A percentile compares a stretch with the other conserved stretches of the same genome.
Conservation (phyloP, 2,329 filamentous ascomycete species). For the Calonectria hongkongensis region DNA sequence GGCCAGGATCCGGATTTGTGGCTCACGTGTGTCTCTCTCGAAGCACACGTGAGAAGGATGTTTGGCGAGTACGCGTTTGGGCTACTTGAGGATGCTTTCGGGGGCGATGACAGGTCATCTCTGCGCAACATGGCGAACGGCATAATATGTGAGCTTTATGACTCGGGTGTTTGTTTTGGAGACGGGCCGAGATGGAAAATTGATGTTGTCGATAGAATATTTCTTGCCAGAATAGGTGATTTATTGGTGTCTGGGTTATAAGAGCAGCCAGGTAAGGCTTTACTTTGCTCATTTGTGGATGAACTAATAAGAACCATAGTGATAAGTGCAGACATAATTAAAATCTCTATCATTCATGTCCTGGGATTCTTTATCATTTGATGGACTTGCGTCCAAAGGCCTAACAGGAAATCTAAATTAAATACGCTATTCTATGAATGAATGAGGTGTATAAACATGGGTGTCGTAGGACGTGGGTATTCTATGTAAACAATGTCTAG, state of each 20-base stretch:
- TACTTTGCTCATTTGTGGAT: too few species aligned
- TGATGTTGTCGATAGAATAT: conserved; percentile 34
- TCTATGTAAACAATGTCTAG: too few species aligned
- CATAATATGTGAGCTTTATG: conserved; percentile 38
- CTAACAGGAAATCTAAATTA: too few species aligned
- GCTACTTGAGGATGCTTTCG: conserved; percentile 29
- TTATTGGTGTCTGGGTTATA: neutral
- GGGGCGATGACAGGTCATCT: conserved; percentile 9
- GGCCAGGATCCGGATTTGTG: conserved; percentile 37
- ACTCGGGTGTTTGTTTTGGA: conserved; percentile 44
- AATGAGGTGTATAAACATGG: too few species aligned
- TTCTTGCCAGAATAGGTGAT: conserved; percentile 18
- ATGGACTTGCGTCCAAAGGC: too few species aligned
- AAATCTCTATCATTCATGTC: too few species aligned
- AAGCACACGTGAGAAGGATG: conserved; percentile 32
- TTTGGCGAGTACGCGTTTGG: conserved; percentile 25
- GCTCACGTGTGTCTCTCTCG: conserved; percentile 39
- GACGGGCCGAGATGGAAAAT: conserved; percentile 43
- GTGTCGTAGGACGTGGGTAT: too few species aligned
- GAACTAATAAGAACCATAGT: too few species aligned
- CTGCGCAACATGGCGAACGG: neutral
- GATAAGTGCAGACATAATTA: too few species aligned
- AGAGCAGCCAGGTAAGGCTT: too few species aligned
- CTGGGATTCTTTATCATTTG: too few species aligned
- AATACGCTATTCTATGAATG: too few species aligned